These are phyloP conservation scores for Hymenoscyphus repandus DNA, from an alignment of 2,329 filamentous ascomycete genomes.

Conservation along the genomic window DNA sequence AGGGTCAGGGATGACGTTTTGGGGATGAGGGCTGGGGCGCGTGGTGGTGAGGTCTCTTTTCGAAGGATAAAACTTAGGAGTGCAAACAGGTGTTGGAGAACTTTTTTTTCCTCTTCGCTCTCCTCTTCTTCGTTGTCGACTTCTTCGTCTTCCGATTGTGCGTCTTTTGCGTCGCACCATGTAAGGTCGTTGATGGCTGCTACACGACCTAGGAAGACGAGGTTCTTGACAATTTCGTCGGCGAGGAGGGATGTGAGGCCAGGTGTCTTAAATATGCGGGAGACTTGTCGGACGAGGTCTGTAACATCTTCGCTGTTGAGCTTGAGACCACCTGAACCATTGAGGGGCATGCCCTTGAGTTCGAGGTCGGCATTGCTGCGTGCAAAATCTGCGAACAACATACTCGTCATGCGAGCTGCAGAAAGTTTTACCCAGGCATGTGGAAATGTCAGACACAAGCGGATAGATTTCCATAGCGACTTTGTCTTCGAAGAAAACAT, in stretches of 20 bases:
- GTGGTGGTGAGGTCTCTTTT: slow-evolving; percentile 61
- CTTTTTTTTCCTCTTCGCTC: slow-evolving; percentile 40
- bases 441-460: slow-evolving; percentile 64
- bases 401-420: slow-evolving; percentile 66
- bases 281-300: slow-evolving; percentile 47
- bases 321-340: slow-evolving; percentile 65
- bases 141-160: slow-evolving; percentile 37
- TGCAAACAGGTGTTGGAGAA: slow-evolving; percentile 70
- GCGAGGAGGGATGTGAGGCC: slow-evolving; percentile 70
- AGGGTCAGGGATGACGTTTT: slow-evolving; percentile 74
- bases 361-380: slow-evolving; percentile 50
- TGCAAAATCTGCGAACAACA: slow-evolving; percentile 77
- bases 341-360: slow-evolving; percentile 53
- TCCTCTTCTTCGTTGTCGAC: slow-evolving; percentile 39
- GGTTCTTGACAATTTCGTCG: slow-evolving; percentile 70
- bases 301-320: slow-evolving; percentile 61
- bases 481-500: slow-evolving; percentile 56
- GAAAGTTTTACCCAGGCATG: slow-evolving; percentile 72
- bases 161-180: slow-evolving; percentile 41
- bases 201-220: slow-evolving; percentile 72
- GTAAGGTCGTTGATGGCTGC: slow-evolving; percentile 52
- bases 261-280: slow-evolving; percentile 54
- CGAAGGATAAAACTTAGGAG: slow-evolving; percentile 75
- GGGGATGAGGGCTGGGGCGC: slow-evolving; percentile 58
- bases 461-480: slow-evolving; percentile 66